Base-by-base conservation (phyloP, 148 eudicot species). In the Talinum fruticosum region DNA sequence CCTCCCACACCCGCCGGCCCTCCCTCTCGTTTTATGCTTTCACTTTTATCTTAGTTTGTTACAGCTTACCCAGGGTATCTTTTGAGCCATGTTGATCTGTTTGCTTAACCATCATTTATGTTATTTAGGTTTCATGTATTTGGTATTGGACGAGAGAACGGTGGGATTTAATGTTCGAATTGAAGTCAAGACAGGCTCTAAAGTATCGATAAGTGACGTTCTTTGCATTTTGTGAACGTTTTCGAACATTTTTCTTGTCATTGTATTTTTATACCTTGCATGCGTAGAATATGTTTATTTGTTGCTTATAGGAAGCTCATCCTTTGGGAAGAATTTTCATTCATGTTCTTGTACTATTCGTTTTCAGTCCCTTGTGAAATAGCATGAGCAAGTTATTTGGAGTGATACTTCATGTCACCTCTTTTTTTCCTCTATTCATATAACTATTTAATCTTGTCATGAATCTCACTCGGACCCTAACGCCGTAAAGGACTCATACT, bases 61-160 rank as follows among this genome's bases (percentile, higher is more conserved):
- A n/a, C 7, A 29, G 65, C 8, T 66, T 34, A 44, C 54, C 38
- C 51, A 8, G 29, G 35, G 65, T 4, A 38, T 8, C 4, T 29
- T 47, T 10, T 5, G 51, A 21, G 37, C 16, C 74, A 38, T 69
- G 44, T 34, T 69, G 29, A 67, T 74, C 24, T 14, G 65, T 21
- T 2, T 18, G 1, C 15, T 23, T 77, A 35, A 74, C 66, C 62
- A 32, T 35, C 26, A 19, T 18, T 51, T 38, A 30, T 64, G 69
- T 14, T 83, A 45, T 35, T 35, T 74, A 94, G 98, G 98, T 94
- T 92, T 88, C 98, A 94, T 79, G 96, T 94, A 75, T 92, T 90
- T 81, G 96, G 93, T 45, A 87, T 94, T 75, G 98, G 97, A 66
- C 92, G 5, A 87, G 78, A 87, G 91, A 77, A 85, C 96, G n/a